These are phyloP conservation scores for Fusarium udum DNA, from an alignment of 2,329 filamentous ascomycete genomes.

Conservation along the genomic window DNA sequence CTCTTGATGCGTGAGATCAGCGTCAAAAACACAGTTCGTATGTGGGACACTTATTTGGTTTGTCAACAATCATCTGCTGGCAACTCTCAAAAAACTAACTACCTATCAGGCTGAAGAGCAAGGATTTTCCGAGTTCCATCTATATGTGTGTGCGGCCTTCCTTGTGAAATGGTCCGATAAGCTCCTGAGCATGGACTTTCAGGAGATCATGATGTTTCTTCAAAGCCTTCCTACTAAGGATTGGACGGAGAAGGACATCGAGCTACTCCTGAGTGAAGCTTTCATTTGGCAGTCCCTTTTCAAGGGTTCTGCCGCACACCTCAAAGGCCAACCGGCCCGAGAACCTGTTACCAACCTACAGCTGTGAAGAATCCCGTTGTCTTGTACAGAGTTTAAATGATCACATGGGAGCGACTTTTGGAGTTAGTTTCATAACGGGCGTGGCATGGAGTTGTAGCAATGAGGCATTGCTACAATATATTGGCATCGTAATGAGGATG, in stretches of 20 bases:
- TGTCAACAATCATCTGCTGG: constrained; percentile 45
- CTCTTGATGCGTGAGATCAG: constrained; percentile 97
- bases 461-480: constrained; percentile 9
- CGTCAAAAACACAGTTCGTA: constrained; percentile 94
- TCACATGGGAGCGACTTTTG: constrained; percentile 1
- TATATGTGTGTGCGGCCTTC: constrained; percentile 98
- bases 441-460: constrained; percentile 2
- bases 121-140: constrained; percentile 96
- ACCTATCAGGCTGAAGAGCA: constrained; percentile 88
- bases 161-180: constrained; percentile 98
- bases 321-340: constrained; percentile 64
- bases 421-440: constrained; percentile 11
- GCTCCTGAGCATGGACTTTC: constrained; percentile 95
- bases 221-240: constrained; percentile 90
- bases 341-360: constrained; percentile 51
- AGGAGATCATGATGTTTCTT: constrained; percentile 99
- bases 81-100: not conserved
- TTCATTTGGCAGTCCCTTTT: constrained; percentile 99
- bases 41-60: constrained; percentile 99
- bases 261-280: constrained; percentile 92
- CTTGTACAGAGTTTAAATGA: not conserved
- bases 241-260: constrained; percentile 99
- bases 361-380: constrained; percentile 38
- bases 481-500: constrained; percentile 39
- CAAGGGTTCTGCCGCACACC: constrained; percentile 90